These are phyloP conservation scores for Grigorovia transvaalensis DNA, from an alignment of 805 yeast species.

Conservation along the genomic window DNA sequence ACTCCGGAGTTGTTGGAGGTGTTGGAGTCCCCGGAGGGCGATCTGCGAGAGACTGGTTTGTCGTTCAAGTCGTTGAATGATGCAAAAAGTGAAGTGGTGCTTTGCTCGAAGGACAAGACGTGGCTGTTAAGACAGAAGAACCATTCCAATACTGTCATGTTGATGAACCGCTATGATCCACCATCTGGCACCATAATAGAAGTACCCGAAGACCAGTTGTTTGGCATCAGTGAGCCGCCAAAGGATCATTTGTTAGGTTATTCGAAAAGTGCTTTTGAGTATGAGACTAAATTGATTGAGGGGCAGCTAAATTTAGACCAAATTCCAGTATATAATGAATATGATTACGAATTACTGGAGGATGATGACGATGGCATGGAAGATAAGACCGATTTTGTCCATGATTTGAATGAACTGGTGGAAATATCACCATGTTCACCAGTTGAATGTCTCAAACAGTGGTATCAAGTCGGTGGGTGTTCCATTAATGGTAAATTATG, in stretches of 20 bases:
- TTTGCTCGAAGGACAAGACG: constrained; percentile 50
- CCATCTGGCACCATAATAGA: constrained; percentile 7
- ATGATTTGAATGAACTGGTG: constrained; percentile 28
- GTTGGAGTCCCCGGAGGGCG: constrained; percentile 14
- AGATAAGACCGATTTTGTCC: constrained; percentile 5
- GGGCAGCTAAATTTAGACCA: constrained; percentile 27
- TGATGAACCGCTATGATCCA: constrained; percentile 31
- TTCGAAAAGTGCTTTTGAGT: constrained; percentile 23
- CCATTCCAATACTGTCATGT: constrained; percentile 75
- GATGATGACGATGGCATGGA: constrained; percentile 2
- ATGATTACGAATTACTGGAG: constrained; percentile 7
- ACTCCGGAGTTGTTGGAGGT: constrained; percentile 37
- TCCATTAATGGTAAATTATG: constrained; percentile 37
- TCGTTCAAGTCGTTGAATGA: constrained; percentile 25
- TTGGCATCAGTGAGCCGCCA: constrained; percentile 29
- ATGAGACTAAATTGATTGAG: constrained; percentile 28
- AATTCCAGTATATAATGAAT: constrained; percentile 33
- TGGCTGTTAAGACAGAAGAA: constrained; percentile 66
- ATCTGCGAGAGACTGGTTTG: constrained; percentile 7
- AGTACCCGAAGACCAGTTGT: constrained; percentile 11
- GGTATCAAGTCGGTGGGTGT: constrained; percentile 49
- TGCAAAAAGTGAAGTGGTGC: constrained; percentile 36
- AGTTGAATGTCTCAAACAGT: constrained; percentile 39
- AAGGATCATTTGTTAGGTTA: constrained; percentile 24
- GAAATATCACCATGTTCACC: constrained; percentile 44